These are phyloP conservation scores for Floccularia luteovirens DNA, from an alignment of 768 basidiomycete genomes.

Conservation along the genomic window DNA sequence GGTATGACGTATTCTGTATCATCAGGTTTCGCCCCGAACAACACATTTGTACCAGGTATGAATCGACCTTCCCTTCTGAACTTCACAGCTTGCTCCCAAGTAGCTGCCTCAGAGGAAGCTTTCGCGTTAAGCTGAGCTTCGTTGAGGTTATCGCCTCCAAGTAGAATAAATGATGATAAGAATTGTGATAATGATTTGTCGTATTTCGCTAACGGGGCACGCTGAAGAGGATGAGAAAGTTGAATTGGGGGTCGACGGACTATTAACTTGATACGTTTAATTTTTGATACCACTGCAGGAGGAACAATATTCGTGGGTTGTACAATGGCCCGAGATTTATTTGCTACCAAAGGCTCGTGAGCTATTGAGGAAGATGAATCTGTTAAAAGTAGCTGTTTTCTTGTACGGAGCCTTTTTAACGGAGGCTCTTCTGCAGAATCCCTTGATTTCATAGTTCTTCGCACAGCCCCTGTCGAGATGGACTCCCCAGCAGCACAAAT, in stretches of 20 bases:
- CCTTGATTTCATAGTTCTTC: too few species aligned
- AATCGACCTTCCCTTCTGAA: constrained; percentile 30
- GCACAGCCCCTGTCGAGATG: too few species aligned
- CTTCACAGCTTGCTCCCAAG: constrained; percentile 23
- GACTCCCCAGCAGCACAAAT: too few species aligned
- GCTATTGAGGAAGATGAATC: too few species aligned
- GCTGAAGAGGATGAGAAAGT: constrained; percentile 62
- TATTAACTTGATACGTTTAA: constrained; percentile 62
- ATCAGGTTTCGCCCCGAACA: constrained; percentile 20
- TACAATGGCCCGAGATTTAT: background rate
- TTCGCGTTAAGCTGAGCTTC: constrained; percentile 8
- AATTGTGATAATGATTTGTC: constrained; percentile 47
- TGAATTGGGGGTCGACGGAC: constrained; percentile 56
- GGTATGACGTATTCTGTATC: constrained; percentile 17
- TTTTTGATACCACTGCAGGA: constrained; percentile 19
- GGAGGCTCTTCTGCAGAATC: too few species aligned
- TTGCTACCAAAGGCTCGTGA: background rate
- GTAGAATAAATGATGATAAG: constrained; percentile 49
- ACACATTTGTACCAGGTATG: constrained; percentile 26
- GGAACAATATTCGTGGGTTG: constrained; percentile 7
- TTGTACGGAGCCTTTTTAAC: too few species aligned
- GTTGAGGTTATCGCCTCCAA: background rate
- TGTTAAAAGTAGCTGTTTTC: too few species aligned
- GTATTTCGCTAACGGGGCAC: constrained; percentile 43
- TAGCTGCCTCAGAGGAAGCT: constrained; percentile 20